Conservation (phyloP, 106 monocot genomes). For the Platanthera zijinensis region DNA sequence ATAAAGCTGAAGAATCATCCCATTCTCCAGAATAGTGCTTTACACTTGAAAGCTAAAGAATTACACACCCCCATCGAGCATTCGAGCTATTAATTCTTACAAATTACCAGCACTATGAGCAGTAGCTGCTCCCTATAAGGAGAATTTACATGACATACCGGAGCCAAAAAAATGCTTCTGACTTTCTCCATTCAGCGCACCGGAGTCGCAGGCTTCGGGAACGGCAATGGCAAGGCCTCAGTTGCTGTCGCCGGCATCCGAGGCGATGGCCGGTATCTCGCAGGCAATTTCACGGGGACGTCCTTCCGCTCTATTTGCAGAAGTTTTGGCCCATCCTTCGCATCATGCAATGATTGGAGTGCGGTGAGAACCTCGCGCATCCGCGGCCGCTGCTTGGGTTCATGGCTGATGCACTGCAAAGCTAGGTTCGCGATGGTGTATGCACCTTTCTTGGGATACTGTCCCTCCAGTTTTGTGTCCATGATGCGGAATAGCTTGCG, state of each 20-base stretch:
- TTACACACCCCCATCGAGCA: not conserved
- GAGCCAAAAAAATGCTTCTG: too few species aligned
- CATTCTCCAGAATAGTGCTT: not conserved
- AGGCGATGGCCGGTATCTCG: not conserved
- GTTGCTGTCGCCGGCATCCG: not conserved
- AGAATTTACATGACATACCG: not conserved
- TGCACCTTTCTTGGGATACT: constrained; percentile 71
- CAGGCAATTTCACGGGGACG: not conserved
- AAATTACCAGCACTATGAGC: not conserved
- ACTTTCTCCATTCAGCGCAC: not conserved
- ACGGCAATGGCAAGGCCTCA: constrained; percentile 1
- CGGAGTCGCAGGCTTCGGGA: not conserved
- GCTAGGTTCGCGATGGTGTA: constrained; percentile 49
- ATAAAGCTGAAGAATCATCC: too few species aligned
- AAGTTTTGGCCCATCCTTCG: constrained; percentile 12
- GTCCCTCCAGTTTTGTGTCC: constrained; percentile 66
- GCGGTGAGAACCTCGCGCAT: constrained; percentile 63
- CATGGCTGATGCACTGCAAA: constrained; percentile 40
- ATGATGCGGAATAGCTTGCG: constrained; percentile 62
- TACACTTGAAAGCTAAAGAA: not conserved
- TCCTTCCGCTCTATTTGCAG: not conserved
- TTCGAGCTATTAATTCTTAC: not conserved
- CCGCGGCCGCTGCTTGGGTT: constrained; percentile 55
- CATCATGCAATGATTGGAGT: constrained; percentile 55
- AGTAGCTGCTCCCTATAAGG: not conserved